phyloP scores from a whole-genome alignment of 2,329 filamentous ascomycete species.

The Atkinsonella texensis region DNA sequence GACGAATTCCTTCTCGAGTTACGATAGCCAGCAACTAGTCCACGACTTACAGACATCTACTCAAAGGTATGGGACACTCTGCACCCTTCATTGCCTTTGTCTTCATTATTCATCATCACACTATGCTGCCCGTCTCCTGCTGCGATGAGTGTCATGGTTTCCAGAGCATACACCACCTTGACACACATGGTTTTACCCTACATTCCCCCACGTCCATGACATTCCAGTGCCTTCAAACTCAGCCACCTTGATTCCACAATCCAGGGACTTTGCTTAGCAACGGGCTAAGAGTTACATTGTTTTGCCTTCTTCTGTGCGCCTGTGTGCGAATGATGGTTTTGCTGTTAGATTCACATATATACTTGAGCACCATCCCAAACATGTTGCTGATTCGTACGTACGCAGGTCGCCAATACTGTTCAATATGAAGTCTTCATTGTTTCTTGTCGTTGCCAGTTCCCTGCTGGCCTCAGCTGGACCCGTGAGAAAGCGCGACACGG shows the following conservation, averaged over 20 bases:
- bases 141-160: neutral
- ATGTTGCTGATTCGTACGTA: neutral
- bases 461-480: constrained; percentile 33
- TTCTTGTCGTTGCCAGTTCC: constrained; percentile 33
- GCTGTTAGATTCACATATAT: neutral
- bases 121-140: too few relatives aligned
- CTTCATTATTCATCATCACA: too few relatives aligned
- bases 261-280: neutral
- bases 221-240: neutral
- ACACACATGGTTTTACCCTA: neutral
- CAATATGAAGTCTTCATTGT: constrained; percentile 37
- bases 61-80: neutral
- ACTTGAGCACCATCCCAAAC: neutral
- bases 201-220: neutral
- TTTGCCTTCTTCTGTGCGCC: neutral
- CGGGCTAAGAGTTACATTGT: neutral
- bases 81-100: too few relatives aligned
- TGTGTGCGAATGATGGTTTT: neutral
- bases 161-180: neutral
- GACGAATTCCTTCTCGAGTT: neutral
- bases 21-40: neutral
- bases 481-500: constrained; percentile 27
- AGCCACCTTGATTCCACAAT: constrained; percentile 2
- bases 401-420: neutral
- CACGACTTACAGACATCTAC: neutral